Percentiles rank a stretch among this genome's conserved stretches.
Evolutionary conservation across 805 yeast species (phyloP).

Genomic region (Saccharomycopsis sp.): DNA sequence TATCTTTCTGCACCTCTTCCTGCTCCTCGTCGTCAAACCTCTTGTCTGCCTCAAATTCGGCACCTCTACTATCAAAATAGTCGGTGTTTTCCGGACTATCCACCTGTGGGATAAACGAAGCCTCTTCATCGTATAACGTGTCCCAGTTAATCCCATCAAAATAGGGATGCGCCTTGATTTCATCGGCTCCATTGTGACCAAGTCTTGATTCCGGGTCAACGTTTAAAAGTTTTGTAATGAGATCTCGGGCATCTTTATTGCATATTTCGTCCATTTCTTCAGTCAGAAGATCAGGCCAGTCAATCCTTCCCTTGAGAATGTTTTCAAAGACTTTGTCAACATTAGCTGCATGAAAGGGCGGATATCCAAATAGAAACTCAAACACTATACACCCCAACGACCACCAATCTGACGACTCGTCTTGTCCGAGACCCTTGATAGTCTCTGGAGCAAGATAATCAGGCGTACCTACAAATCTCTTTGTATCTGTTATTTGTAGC

Average conservation of each 20-base stretch:
- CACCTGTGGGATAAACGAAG: conserved; percentile 74
- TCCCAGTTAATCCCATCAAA: conserved; percentile 73
- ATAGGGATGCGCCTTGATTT: conserved; percentile 73
- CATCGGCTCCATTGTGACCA: conserved; percentile 71
- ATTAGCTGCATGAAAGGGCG: conserved; percentile 84
- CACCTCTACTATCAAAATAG: conserved; percentile 89
- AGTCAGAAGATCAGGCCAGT: conserved; percentile 69
- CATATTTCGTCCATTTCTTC: conserved; percentile 42
- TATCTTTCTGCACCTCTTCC: neutral
- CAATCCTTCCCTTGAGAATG: conserved; percentile 63
- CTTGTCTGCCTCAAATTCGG: conserved; percentile 38
- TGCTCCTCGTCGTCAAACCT: conserved; percentile 27
- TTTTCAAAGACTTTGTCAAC: conserved; percentile 80
- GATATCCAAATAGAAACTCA: conserved; percentile 87
- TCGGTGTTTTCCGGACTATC: conserved; percentile 84
- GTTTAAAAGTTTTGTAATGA: conserved; percentile 55
- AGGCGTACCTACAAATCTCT: conserved; percentile 91
- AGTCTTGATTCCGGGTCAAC: conserved; percentile 61
- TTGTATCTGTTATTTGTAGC: conserved; percentile 57
- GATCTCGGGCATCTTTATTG: conserved; percentile 58
- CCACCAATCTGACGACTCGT: conserved; percentile 96
- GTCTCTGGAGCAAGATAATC: conserved; percentile 98
- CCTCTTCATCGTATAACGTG: conserved; percentile 59
- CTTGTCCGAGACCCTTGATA: conserved; percentile 75
- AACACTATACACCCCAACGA: conserved; percentile 92